phyloP scores from a whole-genome alignment of 352 stramenopile species.

The Globisporangium ultimum region DNA sequence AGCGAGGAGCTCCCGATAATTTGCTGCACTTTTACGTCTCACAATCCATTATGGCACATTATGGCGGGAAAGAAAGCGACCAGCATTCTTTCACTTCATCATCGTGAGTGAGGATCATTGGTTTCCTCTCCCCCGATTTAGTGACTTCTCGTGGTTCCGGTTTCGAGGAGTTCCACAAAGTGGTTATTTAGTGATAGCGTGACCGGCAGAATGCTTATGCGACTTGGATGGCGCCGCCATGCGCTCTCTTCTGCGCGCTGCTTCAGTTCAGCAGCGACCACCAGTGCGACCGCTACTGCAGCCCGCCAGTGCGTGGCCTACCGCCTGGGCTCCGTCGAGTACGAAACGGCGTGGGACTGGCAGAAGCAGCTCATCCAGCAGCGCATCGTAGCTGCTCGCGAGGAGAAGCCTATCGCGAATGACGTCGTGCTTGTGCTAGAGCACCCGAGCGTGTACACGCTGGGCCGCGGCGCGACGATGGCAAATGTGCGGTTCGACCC shows the following conservation, averaged over 20 bases:
- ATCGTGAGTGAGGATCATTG: not conserved
- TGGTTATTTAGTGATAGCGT: not conserved
- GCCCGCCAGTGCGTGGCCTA: conserved; percentile 63
- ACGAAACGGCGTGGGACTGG: conserved; percentile 85
- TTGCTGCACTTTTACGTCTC: too few relatives aligned
- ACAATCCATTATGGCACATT: too few relatives aligned
- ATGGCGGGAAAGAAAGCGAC: too few relatives aligned
- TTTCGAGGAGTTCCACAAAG: not conserved
- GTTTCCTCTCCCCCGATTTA: not conserved
- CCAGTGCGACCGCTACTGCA: not conserved
- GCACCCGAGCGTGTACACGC: conserved; percentile 96
- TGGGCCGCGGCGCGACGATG: conserved; percentile 89
- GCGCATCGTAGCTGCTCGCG: conserved; percentile 56
- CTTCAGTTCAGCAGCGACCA: not conserved
- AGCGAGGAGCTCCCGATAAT: too few relatives aligned
- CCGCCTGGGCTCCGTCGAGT: conserved; percentile 67
- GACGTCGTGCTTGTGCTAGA: conserved; percentile 90
- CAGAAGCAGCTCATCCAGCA: conserved; percentile 85
- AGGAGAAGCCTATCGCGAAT: conserved; percentile 60
- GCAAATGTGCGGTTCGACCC: conserved; percentile 62
- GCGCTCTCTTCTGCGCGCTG: not conserved
- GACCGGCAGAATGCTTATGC: conserved; percentile 1
- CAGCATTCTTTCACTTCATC: too few relatives aligned
- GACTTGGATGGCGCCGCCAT: conserved; percentile 6
- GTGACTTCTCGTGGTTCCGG: not conserved